Evolutionary conservation across 305 asterid species (phyloP).

Genomic region (Euphrasia arctica): DNA sequence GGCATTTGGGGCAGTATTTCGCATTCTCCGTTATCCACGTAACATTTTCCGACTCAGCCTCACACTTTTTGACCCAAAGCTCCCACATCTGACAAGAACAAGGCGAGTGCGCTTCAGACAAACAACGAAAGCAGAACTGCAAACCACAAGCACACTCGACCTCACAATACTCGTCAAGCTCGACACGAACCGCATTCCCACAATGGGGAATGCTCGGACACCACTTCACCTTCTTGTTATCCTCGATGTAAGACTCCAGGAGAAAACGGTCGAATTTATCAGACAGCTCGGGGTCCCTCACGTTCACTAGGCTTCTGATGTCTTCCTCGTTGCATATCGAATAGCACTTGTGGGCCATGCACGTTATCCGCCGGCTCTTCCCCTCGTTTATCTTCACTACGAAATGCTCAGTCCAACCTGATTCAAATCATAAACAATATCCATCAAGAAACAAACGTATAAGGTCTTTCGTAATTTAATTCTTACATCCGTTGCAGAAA

Average conservation of each 20-base stretch:
- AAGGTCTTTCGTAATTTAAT: conserved; percentile 17
- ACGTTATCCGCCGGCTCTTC: conserved; percentile 43
- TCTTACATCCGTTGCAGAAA: conserved; percentile 63
- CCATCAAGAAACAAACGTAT: neutral
- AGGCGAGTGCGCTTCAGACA: conserved; percentile 48
- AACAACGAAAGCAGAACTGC: conserved; percentile 57
- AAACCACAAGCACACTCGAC: conserved; percentile 50
- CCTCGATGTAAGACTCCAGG: conserved; percentile 59
- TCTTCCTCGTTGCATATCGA: conserved; percentile 54
- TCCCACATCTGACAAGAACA: conserved; percentile 63
- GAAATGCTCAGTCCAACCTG: conserved; percentile 62
- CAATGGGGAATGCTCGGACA: conserved; percentile 63
- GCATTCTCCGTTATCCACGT: conserved; percentile 38
- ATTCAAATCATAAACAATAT: neutral
- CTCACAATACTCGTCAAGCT: conserved; percentile 40
- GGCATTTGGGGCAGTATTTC: conserved; percentile 50
- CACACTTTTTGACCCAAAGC: conserved; percentile 43
- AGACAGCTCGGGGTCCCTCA: conserved; percentile 36
- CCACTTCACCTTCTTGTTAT: conserved; percentile 56
- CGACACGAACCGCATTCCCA: conserved; percentile 52
- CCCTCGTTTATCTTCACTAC: conserved; percentile 52
- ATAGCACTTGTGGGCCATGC: conserved; percentile 61
- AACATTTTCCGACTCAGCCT: conserved; percentile 34
- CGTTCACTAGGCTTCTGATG: conserved; percentile 39
- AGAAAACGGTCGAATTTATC: conserved; percentile 50